These are phyloP conservation scores for Penicillium decumbens DNA, from an alignment of 2,329 filamentous ascomycete species.

Conservation along the genomic window DNA sequence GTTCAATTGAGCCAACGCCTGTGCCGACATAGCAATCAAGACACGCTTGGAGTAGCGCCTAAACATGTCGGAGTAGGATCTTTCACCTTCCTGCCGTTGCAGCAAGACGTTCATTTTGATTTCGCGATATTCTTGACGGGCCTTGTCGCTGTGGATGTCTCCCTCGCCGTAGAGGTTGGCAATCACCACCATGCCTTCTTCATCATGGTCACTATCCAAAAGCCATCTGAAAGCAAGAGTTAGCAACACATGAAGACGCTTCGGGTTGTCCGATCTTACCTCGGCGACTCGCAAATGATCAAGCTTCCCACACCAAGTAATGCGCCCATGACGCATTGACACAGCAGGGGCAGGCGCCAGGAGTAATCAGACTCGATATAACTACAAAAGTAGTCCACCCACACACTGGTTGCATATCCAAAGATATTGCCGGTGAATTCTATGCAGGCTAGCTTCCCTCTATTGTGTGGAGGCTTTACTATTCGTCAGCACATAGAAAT, in stretches of 20 bases:
- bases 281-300: slow-evolving; percentile 92
- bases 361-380: slow-evolving; percentile 80
- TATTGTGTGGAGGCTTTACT: slow-evolving; percentile 73
- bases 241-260: not conserved
- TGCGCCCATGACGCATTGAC: slow-evolving; percentile 93
- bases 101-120: slow-evolving; percentile 98
- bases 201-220: slow-evolving; percentile 93
- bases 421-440: slow-evolving; percentile 97
- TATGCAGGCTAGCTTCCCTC: slow-evolving; percentile 92
- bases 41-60: slow-evolving; percentile 83
- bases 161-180: slow-evolving; percentile 94
- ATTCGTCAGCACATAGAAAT: not conserved
- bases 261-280: slow-evolving; percentile 49
- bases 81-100: slow-evolving; percentile 89
- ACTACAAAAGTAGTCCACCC: slow-evolving; percentile 97
- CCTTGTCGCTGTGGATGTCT: slow-evolving; percentile 88
- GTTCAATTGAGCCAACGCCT: slow-evolving; percentile 91
- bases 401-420: slow-evolving; percentile 92
- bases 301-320: slow-evolving; percentile 81
- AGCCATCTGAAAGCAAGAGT: slow-evolving; percentile 68
- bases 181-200: slow-evolving; percentile 97
- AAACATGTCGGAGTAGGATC: slow-evolving; percentile 92
- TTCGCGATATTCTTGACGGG: slow-evolving; percentile 91
- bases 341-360: slow-evolving; percentile 82
- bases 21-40: slow-evolving; percentile 97